Evolutionary conservation across 2,329 filamentous ascomycete genomes (phyloP).

Genomic region (Aureobasidium sp.): DNA sequence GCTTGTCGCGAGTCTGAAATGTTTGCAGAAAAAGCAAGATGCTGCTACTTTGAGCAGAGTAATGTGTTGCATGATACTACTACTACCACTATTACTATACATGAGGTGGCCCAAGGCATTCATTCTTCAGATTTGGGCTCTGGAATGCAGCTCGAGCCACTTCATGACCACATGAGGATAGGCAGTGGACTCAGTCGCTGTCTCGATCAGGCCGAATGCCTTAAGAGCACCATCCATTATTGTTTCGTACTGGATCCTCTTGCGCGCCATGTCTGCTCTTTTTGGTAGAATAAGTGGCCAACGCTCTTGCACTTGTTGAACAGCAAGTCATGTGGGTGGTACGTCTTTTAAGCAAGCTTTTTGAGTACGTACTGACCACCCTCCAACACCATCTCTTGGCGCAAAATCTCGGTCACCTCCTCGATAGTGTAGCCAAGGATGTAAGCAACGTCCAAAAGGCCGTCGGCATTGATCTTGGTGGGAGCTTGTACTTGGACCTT

Average conservation of each 20-base stretch:
- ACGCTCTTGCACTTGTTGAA: neutral
- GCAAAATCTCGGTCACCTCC: constrained; percentile 21
- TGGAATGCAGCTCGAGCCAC: neutral
- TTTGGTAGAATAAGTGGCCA: neutral
- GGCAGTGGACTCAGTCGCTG: neutral
- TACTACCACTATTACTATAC: neutral
- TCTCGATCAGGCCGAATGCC: neutral
- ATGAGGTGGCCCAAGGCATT: neutral
- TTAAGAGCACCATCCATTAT: neutral
- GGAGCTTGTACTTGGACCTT: constrained; percentile 70
- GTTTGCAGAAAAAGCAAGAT: neutral
- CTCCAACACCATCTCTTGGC: constrained; percentile 11
- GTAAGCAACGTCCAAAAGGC: constrained; percentile 63
- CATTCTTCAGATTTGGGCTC: neutral
- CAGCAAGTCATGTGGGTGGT: neutral
- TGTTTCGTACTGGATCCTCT: neutral
- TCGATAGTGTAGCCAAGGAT: constrained; percentile 50
- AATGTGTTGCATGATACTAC: neutral
- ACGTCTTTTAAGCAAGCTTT: neutral
- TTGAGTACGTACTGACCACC: constrained; percentile 11
- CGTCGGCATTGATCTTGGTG: constrained; percentile 62
- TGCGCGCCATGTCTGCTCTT: neutral
- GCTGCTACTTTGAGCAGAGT: neutral
- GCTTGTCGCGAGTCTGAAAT: neutral
- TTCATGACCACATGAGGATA: neutral